Evolutionary conservation across 164 flowering plant genomes (phyloP).

Genomic region (Protea cynaroides): DNA sequence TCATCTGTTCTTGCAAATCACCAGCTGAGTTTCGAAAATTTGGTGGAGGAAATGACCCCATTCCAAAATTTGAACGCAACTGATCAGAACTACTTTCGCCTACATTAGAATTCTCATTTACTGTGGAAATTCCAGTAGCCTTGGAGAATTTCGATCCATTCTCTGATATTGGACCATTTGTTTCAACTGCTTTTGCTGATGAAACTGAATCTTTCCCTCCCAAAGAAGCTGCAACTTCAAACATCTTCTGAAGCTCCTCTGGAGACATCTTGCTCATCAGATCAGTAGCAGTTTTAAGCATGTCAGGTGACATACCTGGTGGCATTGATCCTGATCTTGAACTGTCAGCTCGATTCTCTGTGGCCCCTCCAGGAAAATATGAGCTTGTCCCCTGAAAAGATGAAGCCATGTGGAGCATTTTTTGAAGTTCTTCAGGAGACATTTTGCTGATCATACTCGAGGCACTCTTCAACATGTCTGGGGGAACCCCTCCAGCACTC

Average conservation of each 20-base stretch:
- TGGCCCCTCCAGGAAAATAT: slow-evolving; percentile 18
- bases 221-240: slow-evolving; percentile 64
- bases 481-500: slow-evolving; percentile 51
- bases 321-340: slow-evolving; percentile 41
- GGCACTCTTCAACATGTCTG: slow-evolving; percentile 70
- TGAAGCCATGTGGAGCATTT: slow-evolving; percentile 66
- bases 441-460: slow-evolving; percentile 67
- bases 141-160: slow-evolving; percentile 14
- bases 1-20: slow-evolving; percentile 84
- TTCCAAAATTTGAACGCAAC: slow-evolving; percentile 30
- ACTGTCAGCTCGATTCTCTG: slow-evolving; percentile 11
- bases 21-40: slow-evolving; percentile 38
- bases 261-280: slow-evolving; percentile 83
- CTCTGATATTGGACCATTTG: slow-evolving; percentile 22
- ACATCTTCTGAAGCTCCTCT: slow-evolving; percentile 73
- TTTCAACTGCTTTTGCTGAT: slow-evolving; percentile 11
- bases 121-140: slow-evolving; percentile 19
- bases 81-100: slow-evolving; percentile 43
- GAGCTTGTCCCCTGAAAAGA: slow-evolving; percentile 53
- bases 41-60: slow-evolving; percentile 21
- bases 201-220: slow-evolving; percentile 36
- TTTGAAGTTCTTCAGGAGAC: slow-evolving; percentile 82
- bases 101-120: slow-evolving; percentile 19
- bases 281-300: slow-evolving; percentile 69
- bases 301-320: slow-evolving; percentile 65